Evolutionary conservation across 805 yeast genomes (phyloP).

Genomic region (Komagataella pastoris): DNA sequence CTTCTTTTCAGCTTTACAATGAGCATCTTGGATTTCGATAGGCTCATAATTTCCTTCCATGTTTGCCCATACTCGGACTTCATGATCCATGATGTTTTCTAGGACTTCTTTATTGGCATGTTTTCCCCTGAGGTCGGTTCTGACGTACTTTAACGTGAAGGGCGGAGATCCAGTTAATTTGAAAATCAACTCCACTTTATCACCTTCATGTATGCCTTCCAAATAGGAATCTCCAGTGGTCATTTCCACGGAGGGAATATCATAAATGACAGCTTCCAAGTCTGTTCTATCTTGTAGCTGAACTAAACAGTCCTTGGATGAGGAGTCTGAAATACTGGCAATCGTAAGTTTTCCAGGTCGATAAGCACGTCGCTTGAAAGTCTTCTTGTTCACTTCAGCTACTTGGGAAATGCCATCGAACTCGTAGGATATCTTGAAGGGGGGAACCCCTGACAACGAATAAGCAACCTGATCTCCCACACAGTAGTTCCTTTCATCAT

Average conservation of each 20-base stretch:
- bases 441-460: slow-evolving; percentile 65
- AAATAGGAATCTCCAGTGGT: slow-evolving; percentile 63
- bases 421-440: slow-evolving; percentile 61
- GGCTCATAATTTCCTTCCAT: slow-evolving; percentile 94
- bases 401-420: slow-evolving; percentile 52
- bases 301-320: slow-evolving; percentile 58
- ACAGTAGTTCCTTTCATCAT: slow-evolving; percentile 46
- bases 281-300: slow-evolving; percentile 25
- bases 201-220: slow-evolving; percentile 90
- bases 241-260: slow-evolving; percentile 65
- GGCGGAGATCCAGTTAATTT: slow-evolving; percentile 85
- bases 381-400: slow-evolving; percentile 27
- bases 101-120: slow-evolving; percentile 31
- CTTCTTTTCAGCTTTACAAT: slow-evolving; percentile 36
- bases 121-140: slow-evolving; percentile 31
- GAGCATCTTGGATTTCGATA: slow-evolving; percentile 74
- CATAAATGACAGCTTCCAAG: slow-evolving; percentile 22
- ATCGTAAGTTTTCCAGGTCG: slow-evolving; percentile 68
- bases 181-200: slow-evolving; percentile 78
- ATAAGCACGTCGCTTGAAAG: slow-evolving; percentile 59
- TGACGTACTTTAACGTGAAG: slow-evolving; percentile 69
- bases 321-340: slow-evolving; percentile 57
- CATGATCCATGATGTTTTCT: slow-evolving; percentile 56
- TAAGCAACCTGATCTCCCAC: slow-evolving; percentile 85
- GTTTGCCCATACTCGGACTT: slow-evolving; percentile 62